phyloP scores from a whole-genome alignment of 1,284 basidiomycete genomes.

The Xerocomus amazonicus region DNA sequence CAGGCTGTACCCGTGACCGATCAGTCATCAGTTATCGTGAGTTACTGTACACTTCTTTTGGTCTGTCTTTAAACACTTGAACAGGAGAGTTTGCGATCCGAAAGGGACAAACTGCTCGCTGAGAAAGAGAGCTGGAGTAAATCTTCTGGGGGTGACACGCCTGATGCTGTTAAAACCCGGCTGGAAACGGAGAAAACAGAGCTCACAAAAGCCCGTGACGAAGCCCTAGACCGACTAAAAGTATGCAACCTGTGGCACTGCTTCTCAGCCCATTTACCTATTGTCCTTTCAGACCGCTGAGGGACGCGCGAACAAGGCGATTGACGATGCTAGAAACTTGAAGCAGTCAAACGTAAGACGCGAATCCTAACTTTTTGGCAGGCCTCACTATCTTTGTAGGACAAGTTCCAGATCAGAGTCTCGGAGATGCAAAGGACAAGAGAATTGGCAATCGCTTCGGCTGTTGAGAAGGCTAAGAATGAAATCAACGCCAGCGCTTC shows the following conservation, averaged over 20 bases:
- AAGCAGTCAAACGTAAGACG: constrained; percentile 36
- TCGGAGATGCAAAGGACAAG: constrained; percentile 37
- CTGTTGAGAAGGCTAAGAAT: constrained; percentile 51
- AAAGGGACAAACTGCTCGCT: constrained; percentile 55
- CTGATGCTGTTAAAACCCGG: constrained; percentile 34
- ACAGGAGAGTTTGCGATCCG: constrained; percentile 54
- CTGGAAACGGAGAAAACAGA: constrained; percentile 60
- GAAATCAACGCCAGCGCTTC: constrained; percentile 34
- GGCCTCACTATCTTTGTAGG: constrained; percentile 31
- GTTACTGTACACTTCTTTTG: constrained; percentile 18
- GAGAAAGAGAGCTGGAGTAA: constrained; percentile 53
- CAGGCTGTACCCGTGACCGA: constrained; percentile 31
- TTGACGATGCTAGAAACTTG: constrained; percentile 44
- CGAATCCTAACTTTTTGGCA: neutral
- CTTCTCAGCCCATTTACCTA: neutral
- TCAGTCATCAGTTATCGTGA: constrained; percentile 43
- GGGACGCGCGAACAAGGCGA: constrained; percentile 46
- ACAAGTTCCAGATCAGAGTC: constrained; percentile 44
- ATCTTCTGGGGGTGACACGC: constrained; percentile 26
- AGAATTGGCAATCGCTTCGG: constrained; percentile 45
- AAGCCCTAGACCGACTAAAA: constrained; percentile 52
- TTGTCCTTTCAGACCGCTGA: constrained; percentile 37
- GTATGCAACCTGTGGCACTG: constrained; percentile 32
- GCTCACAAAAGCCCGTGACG: constrained; percentile 56
- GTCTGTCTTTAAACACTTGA: constrained; percentile 8